phyloP scores from a whole-genome alignment of 495 filamentous ascomycete species.

The Cenococcum geophilum region DNA sequence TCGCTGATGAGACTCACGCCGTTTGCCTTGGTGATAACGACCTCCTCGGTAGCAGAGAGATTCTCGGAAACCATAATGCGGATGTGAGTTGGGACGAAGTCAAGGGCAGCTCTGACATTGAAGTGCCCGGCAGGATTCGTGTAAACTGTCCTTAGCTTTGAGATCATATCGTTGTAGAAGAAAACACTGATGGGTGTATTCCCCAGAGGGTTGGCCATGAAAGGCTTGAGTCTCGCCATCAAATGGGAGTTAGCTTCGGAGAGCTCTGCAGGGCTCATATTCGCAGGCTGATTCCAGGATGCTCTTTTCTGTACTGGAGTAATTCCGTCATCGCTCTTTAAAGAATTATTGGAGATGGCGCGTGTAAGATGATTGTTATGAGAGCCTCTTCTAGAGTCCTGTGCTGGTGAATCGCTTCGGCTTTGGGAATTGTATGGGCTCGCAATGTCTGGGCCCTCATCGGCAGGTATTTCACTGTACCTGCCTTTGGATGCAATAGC shows the following conservation, averaged over 20 bases:
- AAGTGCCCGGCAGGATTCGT: slow-evolving; percentile 91
- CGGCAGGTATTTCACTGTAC: slow-evolving; percentile 47
- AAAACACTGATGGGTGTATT: slow-evolving; percentile 76
- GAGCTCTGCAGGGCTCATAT: slow-evolving; percentile 65
- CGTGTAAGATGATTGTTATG: slow-evolving; percentile 2
- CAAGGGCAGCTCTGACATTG: slow-evolving; percentile 61
- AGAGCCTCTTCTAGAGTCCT: slow-evolving; percentile 4
- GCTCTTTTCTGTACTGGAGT: slow-evolving; percentile 41
- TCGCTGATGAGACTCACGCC: slow-evolving; percentile 95
- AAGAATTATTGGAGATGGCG: slow-evolving; percentile 15
- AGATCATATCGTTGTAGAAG: slow-evolving; percentile 77
- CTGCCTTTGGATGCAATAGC: slow-evolving; percentile 61
- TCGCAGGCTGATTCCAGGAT: slow-evolving; percentile 48
- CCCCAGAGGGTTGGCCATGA: slow-evolving; percentile 72
- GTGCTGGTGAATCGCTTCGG: slow-evolving; percentile 20
- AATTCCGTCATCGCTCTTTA: slow-evolving; percentile 35
- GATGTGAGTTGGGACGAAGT: slow-evolving; percentile 86
- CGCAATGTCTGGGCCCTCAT: slow-evolving; percentile 33
- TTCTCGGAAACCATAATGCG: slow-evolving; percentile 80
- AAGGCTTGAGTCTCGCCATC: slow-evolving; percentile 80
- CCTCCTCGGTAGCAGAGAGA: slow-evolving; percentile 68
- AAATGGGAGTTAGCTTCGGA: slow-evolving; percentile 75
- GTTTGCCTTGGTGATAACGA: slow-evolving; percentile 67
- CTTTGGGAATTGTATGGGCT: slow-evolving; percentile 15
- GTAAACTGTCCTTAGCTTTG: slow-evolving; percentile 68